phyloP scores from a whole-genome alignment of 306 rosid genomes.

The Albizia julibrissin region DNA sequence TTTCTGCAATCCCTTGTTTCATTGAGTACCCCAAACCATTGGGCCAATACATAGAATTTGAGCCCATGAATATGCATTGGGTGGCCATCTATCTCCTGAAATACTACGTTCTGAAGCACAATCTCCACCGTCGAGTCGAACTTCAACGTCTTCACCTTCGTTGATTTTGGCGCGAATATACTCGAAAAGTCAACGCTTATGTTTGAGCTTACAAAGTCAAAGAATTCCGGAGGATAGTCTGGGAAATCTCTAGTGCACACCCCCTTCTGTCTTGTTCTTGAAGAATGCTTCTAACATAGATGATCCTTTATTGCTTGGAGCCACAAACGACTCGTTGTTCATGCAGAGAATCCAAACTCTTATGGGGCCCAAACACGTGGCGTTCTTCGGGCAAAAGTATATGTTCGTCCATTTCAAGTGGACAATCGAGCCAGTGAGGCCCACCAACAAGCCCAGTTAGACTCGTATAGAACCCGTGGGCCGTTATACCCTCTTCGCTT shows the following conservation, averaged over 20 bases:
- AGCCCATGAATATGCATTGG: conserved; percentile 68
- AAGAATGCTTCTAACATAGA: conserved; percentile 58
- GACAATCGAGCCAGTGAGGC: conserved; percentile 59
- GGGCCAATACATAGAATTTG: conserved; percentile 63
- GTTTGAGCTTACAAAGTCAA: conserved; percentile 43
- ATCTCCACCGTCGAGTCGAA: conserved; percentile 60
- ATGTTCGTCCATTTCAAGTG: conserved; percentile 46
- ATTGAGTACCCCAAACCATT: conserved; percentile 68
- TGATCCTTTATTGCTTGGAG: conserved; percentile 30
- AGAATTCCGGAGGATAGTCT: conserved; percentile 33
- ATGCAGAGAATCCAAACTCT: conserved; percentile 43
- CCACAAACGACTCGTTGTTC: conserved; percentile 67
- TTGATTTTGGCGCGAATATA: conserved; percentile 51
- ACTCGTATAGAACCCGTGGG: conserved; percentile 53
- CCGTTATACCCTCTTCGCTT: too few relatives aligned
- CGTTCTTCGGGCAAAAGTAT: conserved; percentile 33
- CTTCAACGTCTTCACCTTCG: conserved; percentile 58
- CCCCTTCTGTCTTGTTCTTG: conserved; percentile 23
- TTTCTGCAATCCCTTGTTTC: conserved; percentile 27
- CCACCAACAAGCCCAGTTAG: conserved; percentile 38
- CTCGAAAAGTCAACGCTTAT: background rate
- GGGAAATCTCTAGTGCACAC: conserved; percentile 61
- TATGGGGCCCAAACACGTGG: conserved; percentile 7
- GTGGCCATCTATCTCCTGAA: conserved; percentile 44
- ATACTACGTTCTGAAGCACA: conserved; percentile 57